Base-by-base conservation (phyloP, 192 early-diverging fungal species). In the Entomortierella chlamydospora region DNA sequence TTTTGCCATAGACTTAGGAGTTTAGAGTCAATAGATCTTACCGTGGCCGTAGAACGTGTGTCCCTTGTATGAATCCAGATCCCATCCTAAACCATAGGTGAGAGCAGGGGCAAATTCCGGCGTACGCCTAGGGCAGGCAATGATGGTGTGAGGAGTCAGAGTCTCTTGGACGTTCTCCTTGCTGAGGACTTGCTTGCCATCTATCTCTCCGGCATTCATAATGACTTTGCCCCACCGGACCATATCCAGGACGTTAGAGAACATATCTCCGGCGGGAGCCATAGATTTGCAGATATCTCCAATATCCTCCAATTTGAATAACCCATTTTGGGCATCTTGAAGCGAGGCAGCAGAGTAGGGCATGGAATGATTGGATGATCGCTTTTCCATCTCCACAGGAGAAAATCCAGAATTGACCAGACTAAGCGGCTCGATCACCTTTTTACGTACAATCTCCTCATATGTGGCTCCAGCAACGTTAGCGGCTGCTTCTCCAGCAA, bases 401-500 rank as follows among this genome's bases (percentile, higher is more conserved):
- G 70, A 58, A 47, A 72, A 72, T 26, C 70, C 70, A 41, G 55
- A 59, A 18, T 72, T 57, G 56, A 25, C 8, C 2, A 72, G 31
- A 11, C 49, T 31, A 3, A 72, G 49, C 26, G 70, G 70, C 11
- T 37, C 8, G 25, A 72, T 18, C 7, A 72, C 28, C 33, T 72
- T 72, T 28, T 10, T 51, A 3, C 15, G 4, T 1, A 64, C 70
- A 4, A 72, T 23, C 1, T 72, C 29, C 29, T 58, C 25, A 43
- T 58, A 72, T 25, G 61, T 52, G 2, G 64, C 11, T 2, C 49
- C 49, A 2, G 70, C 70, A 2, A 72, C 61, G 23, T 64, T 72
- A 41, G 61, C 61, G 8, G 70, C 70, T 18, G 70, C 70, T 30
- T 72, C 70, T 17, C 70, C 70, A 0, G 70, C 70, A 41, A 64